Conservation (phyloP, 495 filamentous ascomycete species). For the Daldinia grandis region DNA sequence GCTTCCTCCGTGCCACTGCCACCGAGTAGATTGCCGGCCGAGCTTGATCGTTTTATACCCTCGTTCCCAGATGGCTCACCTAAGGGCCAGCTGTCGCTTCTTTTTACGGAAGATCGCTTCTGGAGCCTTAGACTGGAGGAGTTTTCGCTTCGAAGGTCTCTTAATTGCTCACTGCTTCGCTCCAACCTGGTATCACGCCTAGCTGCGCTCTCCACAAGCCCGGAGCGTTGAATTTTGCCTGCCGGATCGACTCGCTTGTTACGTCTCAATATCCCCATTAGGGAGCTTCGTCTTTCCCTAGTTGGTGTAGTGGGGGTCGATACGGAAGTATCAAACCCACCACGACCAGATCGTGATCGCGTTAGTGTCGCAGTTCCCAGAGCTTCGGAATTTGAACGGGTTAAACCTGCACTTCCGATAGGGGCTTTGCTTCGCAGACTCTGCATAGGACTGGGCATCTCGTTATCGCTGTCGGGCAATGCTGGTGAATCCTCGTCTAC, state of each 20-base stretch:
- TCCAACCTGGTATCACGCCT: constrained; percentile 62
- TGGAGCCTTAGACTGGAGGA: constrained; percentile 45
- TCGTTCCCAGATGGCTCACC: constrained; percentile 17
- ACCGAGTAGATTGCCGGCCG: constrained; percentile 45
- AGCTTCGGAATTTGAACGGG: constrained; percentile 35
- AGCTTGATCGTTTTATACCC: constrained; percentile 34
- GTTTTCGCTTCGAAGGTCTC: constrained; percentile 36
- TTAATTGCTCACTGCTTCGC: constrained; percentile 54
- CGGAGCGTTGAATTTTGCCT: constrained; percentile 54
- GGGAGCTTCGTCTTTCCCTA: constrained; percentile 46
- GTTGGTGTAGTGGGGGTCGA: constrained; percentile 21
- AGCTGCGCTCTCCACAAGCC: constrained; percentile 57
- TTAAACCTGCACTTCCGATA: neutral
- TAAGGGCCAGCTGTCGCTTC: constrained; percentile 32
- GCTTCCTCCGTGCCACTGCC: constrained; percentile 8
- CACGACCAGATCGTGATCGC: constrained; percentile 50
- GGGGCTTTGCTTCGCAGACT: constrained; percentile 12
- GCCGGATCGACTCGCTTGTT: constrained; percentile 51
- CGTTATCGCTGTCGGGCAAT: constrained; percentile 41
- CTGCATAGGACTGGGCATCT: constrained; percentile 41
- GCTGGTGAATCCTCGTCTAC: constrained; percentile 52
- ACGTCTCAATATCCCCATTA: constrained; percentile 58
- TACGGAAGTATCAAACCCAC: constrained; percentile 40
- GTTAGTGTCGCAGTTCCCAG: constrained; percentile 43
- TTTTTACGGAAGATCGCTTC: constrained; percentile 41